Evolutionary conservation across 2,329 filamentous ascomycete genomes (phyloP).

Genomic region (Juglanconis juglandina): DNA sequence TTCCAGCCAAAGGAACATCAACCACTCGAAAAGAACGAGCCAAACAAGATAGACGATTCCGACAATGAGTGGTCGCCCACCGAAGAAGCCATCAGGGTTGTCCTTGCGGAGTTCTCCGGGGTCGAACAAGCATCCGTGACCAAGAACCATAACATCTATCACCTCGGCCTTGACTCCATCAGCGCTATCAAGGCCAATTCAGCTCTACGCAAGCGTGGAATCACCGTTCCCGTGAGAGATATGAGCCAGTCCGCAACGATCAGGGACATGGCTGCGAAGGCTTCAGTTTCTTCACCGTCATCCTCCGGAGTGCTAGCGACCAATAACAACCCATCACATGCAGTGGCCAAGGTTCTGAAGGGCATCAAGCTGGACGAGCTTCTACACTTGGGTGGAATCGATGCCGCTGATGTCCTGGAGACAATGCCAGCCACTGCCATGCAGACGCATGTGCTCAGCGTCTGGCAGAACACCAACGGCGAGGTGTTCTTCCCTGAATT

Average conservation of each 20-base stretch:
- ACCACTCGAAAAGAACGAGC: not conserved
- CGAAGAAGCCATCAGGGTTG: slow-evolving; percentile 40
- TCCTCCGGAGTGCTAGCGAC: not conserved
- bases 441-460: slow-evolving; percentile 75
- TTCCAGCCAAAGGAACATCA: slow-evolving; percentile 29
- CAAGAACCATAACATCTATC: slow-evolving; percentile 66
- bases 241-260: slow-evolving; percentile 67
- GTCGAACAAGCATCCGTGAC: slow-evolving; percentile 56
- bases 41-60: slow-evolving; percentile 5
- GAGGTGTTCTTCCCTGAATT: slow-evolving; percentile 73
- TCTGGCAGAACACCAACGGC: slow-evolving; percentile 68
- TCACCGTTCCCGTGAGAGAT: slow-evolving; percentile 66
- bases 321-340: not conserved
- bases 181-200: slow-evolving; percentile 80
- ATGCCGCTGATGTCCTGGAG: slow-evolving; percentile 44
- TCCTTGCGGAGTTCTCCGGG: slow-evolving; percentile 58
- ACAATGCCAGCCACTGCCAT: slow-evolving; percentile 70
- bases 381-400: slow-evolving; percentile 38
- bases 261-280: slow-evolving; percentile 48
- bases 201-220: slow-evolving; percentile 60
- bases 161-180: slow-evolving; percentile 87
- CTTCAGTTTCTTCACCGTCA: not conserved
- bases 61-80: slow-evolving; percentile 30
- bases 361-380: slow-evolving; percentile 37
- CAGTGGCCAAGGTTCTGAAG: slow-evolving; percentile 29